Evolutionary conservation across 1,139 yeast species (phyloP).

Genomic region (Lodderomyces metapsilosis): DNA sequence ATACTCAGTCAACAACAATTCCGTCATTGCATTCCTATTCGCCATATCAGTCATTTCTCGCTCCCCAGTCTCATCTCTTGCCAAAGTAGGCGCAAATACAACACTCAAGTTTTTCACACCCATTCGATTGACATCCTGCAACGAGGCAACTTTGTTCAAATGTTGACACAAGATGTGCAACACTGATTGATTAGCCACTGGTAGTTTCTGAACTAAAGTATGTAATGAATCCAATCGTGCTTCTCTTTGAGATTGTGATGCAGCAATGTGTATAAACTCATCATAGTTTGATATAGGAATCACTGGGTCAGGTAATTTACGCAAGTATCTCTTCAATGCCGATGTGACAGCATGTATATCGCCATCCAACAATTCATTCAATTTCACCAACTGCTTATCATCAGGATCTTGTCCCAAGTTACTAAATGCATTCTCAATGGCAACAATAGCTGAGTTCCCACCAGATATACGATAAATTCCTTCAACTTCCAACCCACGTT

Average conservation of each 20-base stretch:
- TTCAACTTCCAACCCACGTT: slow-evolving; percentile 68
- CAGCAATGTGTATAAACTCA: slow-evolving; percentile 51
- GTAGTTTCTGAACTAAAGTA: slow-evolving; percentile 45
- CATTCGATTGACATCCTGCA: slow-evolving; percentile 65
- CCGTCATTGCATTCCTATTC: slow-evolving; percentile 75
- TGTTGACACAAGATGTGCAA: slow-evolving; percentile 61
- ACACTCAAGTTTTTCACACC: slow-evolving; percentile 78
- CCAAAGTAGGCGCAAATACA: slow-evolving; percentile 93
- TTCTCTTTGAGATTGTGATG: slow-evolving; percentile 16
- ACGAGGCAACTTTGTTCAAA: slow-evolving; percentile 53
- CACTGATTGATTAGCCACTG: slow-evolving; percentile 64
- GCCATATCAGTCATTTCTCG: slow-evolving; percentile 87
- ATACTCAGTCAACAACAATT: slow-evolving; percentile 61
- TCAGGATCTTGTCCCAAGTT: slow-evolving; percentile 27
- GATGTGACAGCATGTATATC: slow-evolving; percentile 89
- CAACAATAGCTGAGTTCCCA: slow-evolving; percentile 71
- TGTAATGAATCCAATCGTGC: slow-evolving; percentile 30
- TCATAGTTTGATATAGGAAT: slow-evolving; percentile 72
- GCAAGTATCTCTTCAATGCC: slow-evolving; percentile 80
- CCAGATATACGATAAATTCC: slow-evolving; percentile 94
- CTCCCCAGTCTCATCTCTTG: slow-evolving; percentile 77
- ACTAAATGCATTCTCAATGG: slow-evolving; percentile 50
- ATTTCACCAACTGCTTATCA: slow-evolving; percentile 38
- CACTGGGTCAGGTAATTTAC: slow-evolving; percentile 83
- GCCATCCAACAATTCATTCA: slow-evolving; percentile 55